phyloP scores from a whole-genome alignment of 2,329 filamentous ascomycete species.

The Calonectria pauciramosa region DNA sequence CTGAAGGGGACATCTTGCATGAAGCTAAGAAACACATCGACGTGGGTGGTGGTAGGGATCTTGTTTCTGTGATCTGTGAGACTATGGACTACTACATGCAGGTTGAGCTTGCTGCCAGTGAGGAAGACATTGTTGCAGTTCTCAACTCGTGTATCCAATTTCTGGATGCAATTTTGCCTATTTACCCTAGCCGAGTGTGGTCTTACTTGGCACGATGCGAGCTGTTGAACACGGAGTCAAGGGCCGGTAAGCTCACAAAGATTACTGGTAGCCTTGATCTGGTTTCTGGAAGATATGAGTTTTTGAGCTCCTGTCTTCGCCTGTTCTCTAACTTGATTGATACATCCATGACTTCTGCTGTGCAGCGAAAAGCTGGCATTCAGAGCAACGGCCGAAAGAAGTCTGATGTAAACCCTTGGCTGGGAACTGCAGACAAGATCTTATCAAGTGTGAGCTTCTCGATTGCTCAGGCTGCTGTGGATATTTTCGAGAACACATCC shows the following conservation, averaged over 20 bases:
- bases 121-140: slow-evolving; percentile 76
- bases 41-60: slow-evolving; percentile 73
- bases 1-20: slow-evolving; percentile 63
- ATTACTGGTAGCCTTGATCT: slow-evolving; percentile 89
- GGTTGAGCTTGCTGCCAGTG: slow-evolving; percentile 68
- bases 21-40: slow-evolving; percentile 67
- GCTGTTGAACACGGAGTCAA: slow-evolving; percentile 82
- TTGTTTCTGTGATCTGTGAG: slow-evolving; percentile 85
- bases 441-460: slow-evolving; percentile 79
- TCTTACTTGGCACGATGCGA: slow-evolving; percentile 87
- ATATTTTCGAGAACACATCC: slow-evolving; percentile 86
- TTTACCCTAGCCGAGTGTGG: slow-evolving; percentile 89
- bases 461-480: slow-evolving; percentile 81
- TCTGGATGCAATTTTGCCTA: slow-evolving; percentile 78
- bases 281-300: slow-evolving; percentile 79
- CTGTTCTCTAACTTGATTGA: slow-evolving; percentile 83
- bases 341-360: slow-evolving; percentile 78
- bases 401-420: slow-evolving; percentile 67
- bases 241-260: slow-evolving; percentile 80
- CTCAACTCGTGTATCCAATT: slow-evolving; percentile 83
- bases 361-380: slow-evolving; percentile 72
- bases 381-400: slow-evolving; percentile 64
- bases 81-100: slow-evolving; percentile 82
- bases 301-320: slow-evolving; percentile 80
- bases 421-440: slow-evolving; percentile 83